phyloP scores from a whole-genome alignment of 2,329 filamentous ascomycete species.

The Eutypella sp. region DNA sequence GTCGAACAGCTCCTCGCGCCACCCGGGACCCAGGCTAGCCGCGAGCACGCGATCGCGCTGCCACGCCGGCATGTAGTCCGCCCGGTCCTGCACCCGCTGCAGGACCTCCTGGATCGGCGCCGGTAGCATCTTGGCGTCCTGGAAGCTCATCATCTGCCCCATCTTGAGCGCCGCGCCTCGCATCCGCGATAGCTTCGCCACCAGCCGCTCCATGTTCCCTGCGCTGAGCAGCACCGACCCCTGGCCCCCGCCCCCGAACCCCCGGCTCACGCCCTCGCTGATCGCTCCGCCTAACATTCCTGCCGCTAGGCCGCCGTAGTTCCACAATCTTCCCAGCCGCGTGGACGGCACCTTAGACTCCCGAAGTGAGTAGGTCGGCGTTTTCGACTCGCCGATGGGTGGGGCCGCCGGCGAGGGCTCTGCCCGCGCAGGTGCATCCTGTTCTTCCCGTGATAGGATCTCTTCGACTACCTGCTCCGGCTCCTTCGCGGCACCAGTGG shows the following conservation, averaged over 20 bases:
- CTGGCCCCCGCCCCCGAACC: slow-evolving; percentile 60
- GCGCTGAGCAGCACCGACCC: slow-evolving; percentile 85
- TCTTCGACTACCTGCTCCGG: slow-evolving; percentile 19
- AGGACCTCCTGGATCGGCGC: slow-evolving; percentile 81
- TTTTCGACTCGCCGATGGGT: slow-evolving; percentile 11
- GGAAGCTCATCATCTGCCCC: slow-evolving; percentile 97
- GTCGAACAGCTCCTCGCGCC: slow-evolving; percentile 77
- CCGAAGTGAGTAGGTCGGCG: slow-evolving; percentile 60
- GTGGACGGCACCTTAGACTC: slow-evolving; percentile 90
- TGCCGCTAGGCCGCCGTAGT: slow-evolving; percentile 87
- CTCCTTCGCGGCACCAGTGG: slow-evolving; percentile 16
- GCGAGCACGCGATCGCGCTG: slow-evolving; percentile 82
- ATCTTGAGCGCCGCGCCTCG: slow-evolving; percentile 94
- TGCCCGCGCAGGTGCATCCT: slow-evolving; percentile 8
- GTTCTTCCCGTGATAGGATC: slow-evolving; percentile 18
- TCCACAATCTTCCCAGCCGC: slow-evolving; percentile 82
- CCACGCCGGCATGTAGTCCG: slow-evolving; percentile 95
- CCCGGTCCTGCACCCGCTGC: slow-evolving; percentile 90
- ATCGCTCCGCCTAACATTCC: slow-evolving; percentile 94
- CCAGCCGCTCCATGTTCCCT: slow-evolving; percentile 87
- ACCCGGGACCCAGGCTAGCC: slow-evolving; percentile 74
- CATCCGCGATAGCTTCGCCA: slow-evolving; percentile 92
- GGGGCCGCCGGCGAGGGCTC: slow-evolving; percentile 3
- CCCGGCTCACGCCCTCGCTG: slow-evolving; percentile 75
- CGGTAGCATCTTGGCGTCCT: slow-evolving; percentile 93